phyloP scores from a whole-genome alignment of 441 rosid species.

The Omphalea diandra region DNA sequence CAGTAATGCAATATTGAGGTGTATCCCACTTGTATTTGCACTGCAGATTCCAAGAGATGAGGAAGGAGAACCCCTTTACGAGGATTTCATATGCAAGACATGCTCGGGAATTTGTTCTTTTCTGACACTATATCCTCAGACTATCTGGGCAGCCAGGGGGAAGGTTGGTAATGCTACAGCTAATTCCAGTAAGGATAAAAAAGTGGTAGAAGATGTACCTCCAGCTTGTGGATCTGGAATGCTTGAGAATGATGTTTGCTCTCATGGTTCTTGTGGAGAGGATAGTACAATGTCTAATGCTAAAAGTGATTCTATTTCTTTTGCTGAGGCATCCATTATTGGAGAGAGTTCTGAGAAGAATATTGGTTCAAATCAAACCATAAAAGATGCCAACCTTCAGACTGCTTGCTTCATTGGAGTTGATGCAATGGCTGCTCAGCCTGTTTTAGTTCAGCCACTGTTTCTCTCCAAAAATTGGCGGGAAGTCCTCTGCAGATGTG shows the following conservation, averaged over 20 bases:
- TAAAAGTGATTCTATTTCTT: slow-evolving; percentile 24
- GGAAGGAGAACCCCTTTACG: slow-evolving; percentile 83
- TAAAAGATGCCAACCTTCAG: slow-evolving; percentile 19
- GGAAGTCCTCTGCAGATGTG: slow-evolving; percentile 71
- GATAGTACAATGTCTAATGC: slow-evolving; percentile 17
- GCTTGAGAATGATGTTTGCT: slow-evolving; percentile 36
- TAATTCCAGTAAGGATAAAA: slow-evolving; percentile 45
- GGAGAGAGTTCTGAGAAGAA: slow-evolving; percentile 55
- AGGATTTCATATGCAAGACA: slow-evolving; percentile 78
- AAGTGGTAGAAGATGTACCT: slow-evolving; percentile 39
- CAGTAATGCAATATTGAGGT: not conserved
- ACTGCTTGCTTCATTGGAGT: slow-evolving; percentile 46
- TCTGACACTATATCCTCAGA: slow-evolving; percentile 59
- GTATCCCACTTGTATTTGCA: not conserved
- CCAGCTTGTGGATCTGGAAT: slow-evolving; percentile 38
- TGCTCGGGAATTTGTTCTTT: slow-evolving; percentile 74
- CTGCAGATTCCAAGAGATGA: slow-evolving; percentile 80
- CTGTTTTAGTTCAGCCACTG: slow-evolving; percentile 51
- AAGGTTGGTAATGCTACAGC: slow-evolving; percentile 27
- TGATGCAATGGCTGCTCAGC: slow-evolving; percentile 19
- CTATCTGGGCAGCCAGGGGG: slow-evolving; percentile 48
- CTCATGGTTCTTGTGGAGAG: slow-evolving; percentile 23
- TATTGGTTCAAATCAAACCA: slow-evolving; percentile 23
- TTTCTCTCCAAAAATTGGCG: slow-evolving; percentile 88
- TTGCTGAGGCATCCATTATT: slow-evolving; percentile 22